Evolutionary conservation across 139 green algal genomes (phyloP), one percentile per base, ranked within the genome.

Genomic region (Asterochloris erici): DNA sequence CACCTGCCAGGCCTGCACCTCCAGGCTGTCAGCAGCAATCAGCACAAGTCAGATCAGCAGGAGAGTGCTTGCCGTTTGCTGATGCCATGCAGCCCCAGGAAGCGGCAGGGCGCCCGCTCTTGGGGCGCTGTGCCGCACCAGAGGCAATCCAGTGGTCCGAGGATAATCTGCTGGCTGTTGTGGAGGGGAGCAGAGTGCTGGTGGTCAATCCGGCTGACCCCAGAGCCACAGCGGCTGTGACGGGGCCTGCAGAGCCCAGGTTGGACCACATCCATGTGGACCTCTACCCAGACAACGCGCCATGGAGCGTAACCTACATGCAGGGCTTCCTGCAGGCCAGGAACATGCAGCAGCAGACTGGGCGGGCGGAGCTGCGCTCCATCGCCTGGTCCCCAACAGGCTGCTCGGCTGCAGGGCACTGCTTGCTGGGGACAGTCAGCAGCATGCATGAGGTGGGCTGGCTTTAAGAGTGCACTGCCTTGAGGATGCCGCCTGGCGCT

Each of bases 91-190:
- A 54, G 38, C 38, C 38, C 38, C 38, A 54, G 38, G 38, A 54
- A 54, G 38, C 38, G 38, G 38, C 38, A 54, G 38, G 38, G 38
- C 38, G 38, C 38, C 38, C 38, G 4, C 38, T 54, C 38, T 54
- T 54, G 6, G 38, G 38, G 38, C 38, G 38, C 38, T 54, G 38
- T 54, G 6, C 38, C 38, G 38, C 38, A 54, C 38, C 38, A 54
- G 38, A 61, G 54, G 76, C 76, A 47, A 77, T 91, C 0, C 28
- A 79, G 26, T 93, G 90, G 90, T 85, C 85, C 0, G 88, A 89
- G 10, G 90, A 93, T 54, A 89, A 89, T 27, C 66, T 89, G 29
- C 82, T 93, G 29, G 90, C 90, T 0, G 87, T 92, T 9, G 82
- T 84, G 15, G 63, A 83, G 11, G 89, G 80, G 12, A 68, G 63